Percentiles rank a stretch among this genome's conserved stretches.
Conservation (phyloP, 352 stramenopile genomes). For the Phytopythium vexans region DNA sequence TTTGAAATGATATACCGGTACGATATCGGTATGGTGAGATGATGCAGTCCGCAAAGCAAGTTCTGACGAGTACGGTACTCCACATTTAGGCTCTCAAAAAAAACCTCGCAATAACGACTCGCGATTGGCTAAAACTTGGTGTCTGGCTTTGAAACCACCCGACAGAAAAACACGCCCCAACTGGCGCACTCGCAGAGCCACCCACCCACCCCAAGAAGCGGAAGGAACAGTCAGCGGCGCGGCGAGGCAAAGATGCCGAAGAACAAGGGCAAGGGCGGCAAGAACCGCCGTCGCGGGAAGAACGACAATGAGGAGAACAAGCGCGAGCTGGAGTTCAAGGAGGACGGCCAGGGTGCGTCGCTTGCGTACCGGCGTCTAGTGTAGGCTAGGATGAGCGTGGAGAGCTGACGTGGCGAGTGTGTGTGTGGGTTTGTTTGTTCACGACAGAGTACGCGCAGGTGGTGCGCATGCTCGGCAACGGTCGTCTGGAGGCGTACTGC, state of each 20-base stretch:
- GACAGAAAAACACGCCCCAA: too few relatives aligned
- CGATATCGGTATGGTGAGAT: too few relatives aligned
- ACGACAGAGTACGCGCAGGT: conserved; percentile 97
- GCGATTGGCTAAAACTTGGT: too few relatives aligned
- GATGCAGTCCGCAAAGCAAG: too few relatives aligned
- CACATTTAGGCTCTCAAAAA: too few relatives aligned
- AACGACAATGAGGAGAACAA: conserved; percentile 99
- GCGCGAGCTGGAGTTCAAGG: conserved; percentile 99
- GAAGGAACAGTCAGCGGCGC: too few relatives aligned
- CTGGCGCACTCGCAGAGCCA: too few relatives aligned
- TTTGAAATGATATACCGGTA: too few relatives aligned
- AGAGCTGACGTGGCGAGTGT: neutral
- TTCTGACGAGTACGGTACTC: too few relatives aligned
- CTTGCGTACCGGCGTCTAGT: conserved; percentile 4
- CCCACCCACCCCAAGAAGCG: too few relatives aligned
- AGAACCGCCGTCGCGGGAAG: conserved; percentile 98
- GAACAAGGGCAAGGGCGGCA: conserved; percentile 97
- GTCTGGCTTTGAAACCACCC: too few relatives aligned
- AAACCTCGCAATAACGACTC: too few relatives aligned
- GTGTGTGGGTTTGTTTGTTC: conserved; percentile 10
- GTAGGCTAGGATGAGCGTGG: neutral
- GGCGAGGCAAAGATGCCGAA: conserved; percentile 53
- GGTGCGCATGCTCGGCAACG: conserved; percentile 98
- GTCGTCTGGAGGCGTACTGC: conserved; percentile 97
- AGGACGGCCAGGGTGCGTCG: conserved; percentile 94